Base-by-base conservation (phyloP, 2,329 filamentous ascomycete species). In the Ceratocystis harringtonii region DNA sequence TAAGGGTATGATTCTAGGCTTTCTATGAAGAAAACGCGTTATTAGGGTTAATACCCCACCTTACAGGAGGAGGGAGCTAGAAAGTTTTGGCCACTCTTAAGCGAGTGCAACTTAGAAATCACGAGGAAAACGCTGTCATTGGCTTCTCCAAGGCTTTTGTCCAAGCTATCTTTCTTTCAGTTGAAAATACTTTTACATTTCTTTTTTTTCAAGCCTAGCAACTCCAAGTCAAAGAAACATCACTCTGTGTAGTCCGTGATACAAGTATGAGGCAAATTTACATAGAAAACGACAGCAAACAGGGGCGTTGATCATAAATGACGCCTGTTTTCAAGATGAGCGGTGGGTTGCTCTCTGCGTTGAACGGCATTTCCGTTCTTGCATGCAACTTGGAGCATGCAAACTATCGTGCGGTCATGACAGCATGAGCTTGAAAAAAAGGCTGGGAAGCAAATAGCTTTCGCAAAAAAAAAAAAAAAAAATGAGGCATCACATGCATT, bases 401-500 rank as follows among this genome's bases (percentile, higher is more conserved):
- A 41, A 41, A 41, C 36, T 41, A 41, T 41, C 36, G 36, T 41
- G 36, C 36, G 36, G 10, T 41, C 36, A 10, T 12, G 12, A 41
- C 36, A 41, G 36, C 36, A 41, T 41, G 36, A 5, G 36, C 36
- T 41, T 41, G 22, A 62, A 32, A 62, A 28, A 62, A 62, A 41
- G 28, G 28, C n/a, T 36, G 36, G 44, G 17, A 48, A 62, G 25
- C 43, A 19, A 32, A 17, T 50, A 5, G 43, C 25, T 45, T 62
- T 41, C 12, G 12, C 36, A 12, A 5, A 36, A 36, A 36, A 3
- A 3, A 10, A 36, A 10, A 8, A 36, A n/a, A 19, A 48, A 62
- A 30, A 12, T 32, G 43, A 62, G 61, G 30, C 22, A 62, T 62
- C 61, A 62, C 61, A 50, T 62, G 61, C 61, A 62, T 50, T n/a